Percentiles rank a stretch among this genome's conserved stretches.
Conservation (phyloP, 495 filamentous ascomycete species). For the Hypoxylon fuscum region DNA sequence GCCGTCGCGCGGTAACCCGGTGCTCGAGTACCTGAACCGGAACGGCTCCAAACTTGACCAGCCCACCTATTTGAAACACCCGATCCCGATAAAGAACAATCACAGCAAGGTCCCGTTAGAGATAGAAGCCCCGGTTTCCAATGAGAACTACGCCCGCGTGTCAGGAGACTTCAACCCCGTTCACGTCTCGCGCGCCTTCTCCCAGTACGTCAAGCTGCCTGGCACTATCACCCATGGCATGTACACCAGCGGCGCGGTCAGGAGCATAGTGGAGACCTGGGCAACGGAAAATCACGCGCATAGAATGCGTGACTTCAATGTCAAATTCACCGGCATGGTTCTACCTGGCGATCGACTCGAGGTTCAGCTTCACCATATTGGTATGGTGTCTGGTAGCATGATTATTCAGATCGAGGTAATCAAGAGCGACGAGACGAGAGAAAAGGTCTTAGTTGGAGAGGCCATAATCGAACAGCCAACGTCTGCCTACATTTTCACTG, state of each 20-base stretch:
- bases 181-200: slow-evolving; percentile 85
- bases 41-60: slow-evolving; percentile 87
- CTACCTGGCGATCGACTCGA: slow-evolving; percentile 84
- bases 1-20: slow-evolving; percentile 81
- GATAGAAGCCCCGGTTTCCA: slow-evolving; percentile 81
- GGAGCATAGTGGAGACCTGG: slow-evolving; percentile 88
- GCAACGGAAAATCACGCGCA: slow-evolving; percentile 91
- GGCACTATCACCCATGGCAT: slow-evolving; percentile 92
- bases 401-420: slow-evolving; percentile 84
- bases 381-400: slow-evolving; percentile 88
- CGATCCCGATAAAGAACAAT: slow-evolving; percentile 69
- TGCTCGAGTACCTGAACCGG: slow-evolving; percentile 84
- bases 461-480: slow-evolving; percentile 90
- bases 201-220: slow-evolving; percentile 81
- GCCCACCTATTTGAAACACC: slow-evolving; percentile 85
- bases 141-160: slow-evolving; percentile 87
- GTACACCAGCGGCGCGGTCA: slow-evolving; percentile 89
- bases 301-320: slow-evolving; percentile 85
- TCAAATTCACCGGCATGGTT: slow-evolving; percentile 85
- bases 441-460: slow-evolving; percentile 83
- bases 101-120: slow-evolving; percentile 81
- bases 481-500: slow-evolving; percentile 86
- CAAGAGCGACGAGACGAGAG: slow-evolving; percentile 79
- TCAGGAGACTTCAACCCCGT: slow-evolving; percentile 93
- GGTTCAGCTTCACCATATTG: slow-evolving; percentile 82